These are phyloP conservation scores for Hebeloma cylindrosporum DNA, from an alignment of 768 basidiomycete genomes.

Conservation along the genomic window DNA sequence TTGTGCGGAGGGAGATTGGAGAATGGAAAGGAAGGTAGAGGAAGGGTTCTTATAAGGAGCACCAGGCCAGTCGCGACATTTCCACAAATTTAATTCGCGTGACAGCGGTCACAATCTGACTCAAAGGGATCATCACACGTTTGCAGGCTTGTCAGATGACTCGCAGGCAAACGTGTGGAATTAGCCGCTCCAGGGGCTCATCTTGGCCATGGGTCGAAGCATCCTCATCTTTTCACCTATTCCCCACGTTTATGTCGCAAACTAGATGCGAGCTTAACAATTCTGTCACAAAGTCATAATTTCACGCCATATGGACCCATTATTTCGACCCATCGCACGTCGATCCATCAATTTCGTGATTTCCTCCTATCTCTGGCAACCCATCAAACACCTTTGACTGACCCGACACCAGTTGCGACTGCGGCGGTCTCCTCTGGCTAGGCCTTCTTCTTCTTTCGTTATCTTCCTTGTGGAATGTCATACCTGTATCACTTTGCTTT, in stretches of 20 bases:
- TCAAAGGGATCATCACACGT: conserved; percentile 30
- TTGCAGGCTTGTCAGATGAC: conserved; percentile 19
- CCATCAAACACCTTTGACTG: too few species aligned
- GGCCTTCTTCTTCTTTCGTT: too few species aligned
- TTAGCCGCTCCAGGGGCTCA: conserved; percentile 15
- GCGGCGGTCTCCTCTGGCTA: too few species aligned
- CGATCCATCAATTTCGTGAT: too few species aligned
- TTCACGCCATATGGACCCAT: conserved; percentile 10
- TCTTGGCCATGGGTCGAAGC: background rate
- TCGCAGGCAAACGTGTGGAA: conserved; percentile 13
- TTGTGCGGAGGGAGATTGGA: conserved; percentile 2
- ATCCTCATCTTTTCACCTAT: too few species aligned
- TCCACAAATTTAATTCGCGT: conserved; percentile 36
- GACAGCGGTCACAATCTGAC: conserved; percentile 26
- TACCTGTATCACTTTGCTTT: too few species aligned
- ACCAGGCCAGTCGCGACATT: conserved; percentile 40
- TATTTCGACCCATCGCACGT: conserved; percentile 2
- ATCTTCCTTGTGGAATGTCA: too few species aligned
- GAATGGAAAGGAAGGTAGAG: conserved; percentile 17
- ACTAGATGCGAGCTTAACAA: background rate
- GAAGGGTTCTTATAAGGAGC: conserved; percentile 36
- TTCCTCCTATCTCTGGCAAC: too few species aligned
- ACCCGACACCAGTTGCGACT: too few species aligned
- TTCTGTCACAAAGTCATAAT: too few species aligned
- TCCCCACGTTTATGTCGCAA: conserved; percentile 7